Conservation (phyloP, 164 flowering plant genomes). For the Pachysandra terminalis region DNA sequence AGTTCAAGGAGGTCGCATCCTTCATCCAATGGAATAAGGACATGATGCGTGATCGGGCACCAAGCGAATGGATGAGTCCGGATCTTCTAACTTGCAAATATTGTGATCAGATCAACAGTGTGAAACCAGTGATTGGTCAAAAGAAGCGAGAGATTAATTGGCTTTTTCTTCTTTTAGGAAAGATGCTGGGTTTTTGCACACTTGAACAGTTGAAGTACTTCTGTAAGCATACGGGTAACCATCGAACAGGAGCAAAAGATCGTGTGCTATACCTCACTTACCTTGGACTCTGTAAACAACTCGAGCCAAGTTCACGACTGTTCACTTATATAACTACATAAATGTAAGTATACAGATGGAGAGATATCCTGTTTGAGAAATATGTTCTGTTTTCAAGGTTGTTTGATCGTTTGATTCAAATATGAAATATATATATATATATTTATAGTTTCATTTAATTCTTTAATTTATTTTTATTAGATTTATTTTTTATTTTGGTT, state of each 20-base stretch:
- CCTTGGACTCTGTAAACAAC: conserved; percentile 32
- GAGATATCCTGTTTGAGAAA: too few species aligned
- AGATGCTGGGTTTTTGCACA: conserved; percentile 41
- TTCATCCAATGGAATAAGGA: conserved; percentile 23
- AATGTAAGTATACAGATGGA: too few species aligned
- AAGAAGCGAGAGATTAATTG: too few species aligned
- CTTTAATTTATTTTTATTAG: too few species aligned
- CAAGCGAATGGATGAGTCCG: conserved; percentile 45
- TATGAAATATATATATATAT: too few species aligned
- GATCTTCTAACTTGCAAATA: conserved; percentile 30
- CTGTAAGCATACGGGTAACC: conserved; percentile 37
- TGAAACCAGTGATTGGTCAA: conserved; percentile 62
- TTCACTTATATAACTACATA: too few species aligned
- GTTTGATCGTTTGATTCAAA: too few species aligned
- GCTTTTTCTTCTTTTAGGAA: conserved; percentile 41
- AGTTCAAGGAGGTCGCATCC: conserved; percentile 30
- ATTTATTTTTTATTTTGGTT: too few species aligned
- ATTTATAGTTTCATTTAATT: too few species aligned
- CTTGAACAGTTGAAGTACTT: conserved; percentile 40
- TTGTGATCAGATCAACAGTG: conserved; percentile 41
- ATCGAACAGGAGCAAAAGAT: too few species aligned
- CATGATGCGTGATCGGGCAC: too few species aligned
- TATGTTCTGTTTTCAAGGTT: too few species aligned
- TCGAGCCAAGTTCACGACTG: conserved; percentile 24
- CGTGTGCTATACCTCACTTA: conserved; percentile 37